phyloP scores from a whole-genome alignment of 2,329 filamentous ascomycete species.

The Cladosporium sp. region DNA sequence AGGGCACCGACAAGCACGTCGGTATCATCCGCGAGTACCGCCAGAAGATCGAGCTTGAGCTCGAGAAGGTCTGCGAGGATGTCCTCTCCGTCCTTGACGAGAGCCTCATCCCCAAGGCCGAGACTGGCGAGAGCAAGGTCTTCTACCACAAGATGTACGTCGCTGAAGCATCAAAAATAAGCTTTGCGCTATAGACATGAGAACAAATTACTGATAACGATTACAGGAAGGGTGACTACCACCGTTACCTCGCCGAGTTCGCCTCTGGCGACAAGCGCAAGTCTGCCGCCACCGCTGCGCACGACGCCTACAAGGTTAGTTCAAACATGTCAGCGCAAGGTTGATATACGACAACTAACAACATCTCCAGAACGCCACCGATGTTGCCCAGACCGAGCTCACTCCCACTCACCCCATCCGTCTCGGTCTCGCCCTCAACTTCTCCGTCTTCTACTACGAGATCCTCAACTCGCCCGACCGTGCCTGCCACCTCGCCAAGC shows the following conservation, averaged over 20 bases:
- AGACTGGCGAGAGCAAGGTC: conserved; percentile 97
- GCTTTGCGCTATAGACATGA: neutral
- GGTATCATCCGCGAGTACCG: conserved; percentile 94
- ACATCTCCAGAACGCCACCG: conserved; percentile 77
- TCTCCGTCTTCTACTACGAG: conserved; percentile 99
- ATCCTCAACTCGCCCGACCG: conserved; percentile 97
- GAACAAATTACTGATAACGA: conserved; percentile 24
- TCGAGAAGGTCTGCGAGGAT: conserved; percentile 98
- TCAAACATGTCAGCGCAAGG: neutral
- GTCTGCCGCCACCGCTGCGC: conserved; percentile 80
- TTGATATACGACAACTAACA: conserved; percentile 20
- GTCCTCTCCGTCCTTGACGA: conserved; percentile 93
- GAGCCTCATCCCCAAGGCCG: conserved; percentile 90
- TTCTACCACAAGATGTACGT: conserved; percentile 99
- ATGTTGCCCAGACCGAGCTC: conserved; percentile 96
- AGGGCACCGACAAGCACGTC: conserved; percentile 95
- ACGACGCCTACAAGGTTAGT: conserved; percentile 95
- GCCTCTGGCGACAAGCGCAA: conserved; percentile 91
- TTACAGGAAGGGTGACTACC: conserved; percentile 91
- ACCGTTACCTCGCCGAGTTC: conserved; percentile 93
- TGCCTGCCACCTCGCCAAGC: conserved; percentile 97
- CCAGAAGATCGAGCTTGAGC: conserved; percentile 95
- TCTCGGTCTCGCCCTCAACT: conserved; percentile 95
- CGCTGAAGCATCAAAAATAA: neutral
- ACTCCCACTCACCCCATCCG: conserved; percentile 98